These are phyloP conservation scores for Solanum hybrid DNA, from an alignment of 305 asterid genomes.

Conservation along the genomic window DNA sequence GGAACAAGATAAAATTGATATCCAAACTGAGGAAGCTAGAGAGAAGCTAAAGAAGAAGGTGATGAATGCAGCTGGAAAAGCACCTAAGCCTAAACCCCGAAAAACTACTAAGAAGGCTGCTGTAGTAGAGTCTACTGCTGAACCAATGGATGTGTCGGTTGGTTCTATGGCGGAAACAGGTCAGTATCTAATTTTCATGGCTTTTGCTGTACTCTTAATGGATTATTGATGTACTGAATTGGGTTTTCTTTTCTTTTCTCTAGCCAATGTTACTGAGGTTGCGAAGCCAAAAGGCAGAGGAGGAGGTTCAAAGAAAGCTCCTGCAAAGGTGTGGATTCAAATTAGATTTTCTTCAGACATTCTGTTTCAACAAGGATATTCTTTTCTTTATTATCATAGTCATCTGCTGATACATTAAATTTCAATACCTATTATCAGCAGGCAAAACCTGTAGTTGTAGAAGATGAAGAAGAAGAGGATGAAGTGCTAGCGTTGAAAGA, in stretches of 20 bases:
- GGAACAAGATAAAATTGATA: conserved; percentile 48
- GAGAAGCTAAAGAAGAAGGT: conserved; percentile 32
- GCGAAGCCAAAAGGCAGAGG: conserved; percentile 58
- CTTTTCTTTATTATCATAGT: not conserved
- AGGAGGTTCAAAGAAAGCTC: conserved; percentile 71
- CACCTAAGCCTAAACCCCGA: conserved; percentile 18
- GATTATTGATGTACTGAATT: not conserved
- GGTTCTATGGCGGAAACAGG: conserved; percentile 44
- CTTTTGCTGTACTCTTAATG: not conserved
- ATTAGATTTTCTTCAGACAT: not conserved
- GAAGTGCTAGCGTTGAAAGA: conserved; percentile 57
- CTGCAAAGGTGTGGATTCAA: conserved; percentile 46
- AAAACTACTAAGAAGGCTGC: conserved; percentile 37
- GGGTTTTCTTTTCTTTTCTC: not conserved
- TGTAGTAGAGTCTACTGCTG: conserved; percentile 36
- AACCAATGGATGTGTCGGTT: conserved; percentile 48
- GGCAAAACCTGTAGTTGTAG: conserved; percentile 26
- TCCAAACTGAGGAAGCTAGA: conserved; percentile 25
- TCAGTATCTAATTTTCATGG: conserved; percentile 13
- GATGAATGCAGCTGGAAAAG: conserved; percentile 17
- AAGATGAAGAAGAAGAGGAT: conserved; percentile 33
- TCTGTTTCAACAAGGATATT: not conserved
- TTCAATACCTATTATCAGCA: conserved; percentile 11
- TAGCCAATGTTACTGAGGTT: conserved; percentile 38
- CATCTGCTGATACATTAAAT: not conserved